Conservation (phyloP, 306 rosid genomes). For the Malus domestica region ASM211411v1 NC_041798.1:31758001-31758500, state of each 20-base stretch:
- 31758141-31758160: constrained; percentile 32
- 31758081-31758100: constrained; percentile 24
- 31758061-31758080: constrained; percentile 50
- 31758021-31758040: constrained; percentile 9
- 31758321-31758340: constrained; percentile 47
- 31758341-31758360: constrained; percentile 48
- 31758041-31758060: constrained; percentile 31
- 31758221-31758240: constrained; percentile 48
- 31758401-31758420: constrained; percentile 11
- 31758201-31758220: constrained; percentile 64
- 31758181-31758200: constrained; percentile 59
- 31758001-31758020: constrained; percentile 9
- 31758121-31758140: constrained; percentile 45
- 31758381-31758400: not conserved
- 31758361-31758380: constrained; percentile 7
- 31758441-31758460: constrained; percentile 70
- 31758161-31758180: constrained; percentile 33
- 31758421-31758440: constrained; percentile 39
- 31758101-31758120: constrained; percentile 37
- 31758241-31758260: constrained; percentile 48
- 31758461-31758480: constrained; percentile 62
- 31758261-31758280: constrained; percentile 41
- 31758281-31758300: constrained; percentile 53
- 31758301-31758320: constrained; percentile 65
- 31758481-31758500: constrained; percentile 57